Evolutionary conservation across 305 asterid genomes (phyloP), one percentile per base, ranked within the genome.

Genomic region (Plantago coronopus): DNA sequence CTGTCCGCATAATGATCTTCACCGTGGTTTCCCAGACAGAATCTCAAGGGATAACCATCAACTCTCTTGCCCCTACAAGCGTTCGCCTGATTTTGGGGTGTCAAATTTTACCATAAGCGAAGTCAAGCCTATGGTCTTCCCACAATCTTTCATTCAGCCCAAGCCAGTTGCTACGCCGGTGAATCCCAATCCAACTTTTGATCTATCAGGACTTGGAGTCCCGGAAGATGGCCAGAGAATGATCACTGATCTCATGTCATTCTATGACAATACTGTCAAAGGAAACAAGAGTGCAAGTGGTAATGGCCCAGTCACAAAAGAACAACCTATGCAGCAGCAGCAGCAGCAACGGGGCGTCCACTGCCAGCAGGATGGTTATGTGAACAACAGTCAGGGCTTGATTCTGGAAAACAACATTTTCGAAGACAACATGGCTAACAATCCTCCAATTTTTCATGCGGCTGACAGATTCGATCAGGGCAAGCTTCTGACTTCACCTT

Each of bases 141-240:
- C 87, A 54, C 94, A 74, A 59, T 61, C 81, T 16, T 74, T 76
- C 54, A 72, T 62, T 64, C 84, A 76, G 49, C 50, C 80, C 11
- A 82, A 72, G 68, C 60, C 78, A 3, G 23, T 72, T 37, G 21
- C 65, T 13, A 22, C 60, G 22, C 62, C 74, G 14, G 69, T 69
- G 47, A 71, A 61, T 54, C 59, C 71, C 0, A 47, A 34, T 14
- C 71, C 75, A 5, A 73, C 80, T 17, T 77, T 80, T 23, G 84
- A 82, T 73, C 71, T 81, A 17, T 66, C 94, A 0, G 91, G 88
- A 23, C 55, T 79, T 1, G 86, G 87, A 48, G 89, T 89, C 60
- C 89, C 97, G 1, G 94, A 82, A 71, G 97, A 86, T 25, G 97
- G 91, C 25, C 83, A 84, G 64, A 82, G 84, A 70, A 78, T 74